A percentile compares a stretch with the other conserved stretches of the same genome.
Conservation (phyloP, 495 filamentous ascomycete species). For the Margaritispora aquatica region DNA sequence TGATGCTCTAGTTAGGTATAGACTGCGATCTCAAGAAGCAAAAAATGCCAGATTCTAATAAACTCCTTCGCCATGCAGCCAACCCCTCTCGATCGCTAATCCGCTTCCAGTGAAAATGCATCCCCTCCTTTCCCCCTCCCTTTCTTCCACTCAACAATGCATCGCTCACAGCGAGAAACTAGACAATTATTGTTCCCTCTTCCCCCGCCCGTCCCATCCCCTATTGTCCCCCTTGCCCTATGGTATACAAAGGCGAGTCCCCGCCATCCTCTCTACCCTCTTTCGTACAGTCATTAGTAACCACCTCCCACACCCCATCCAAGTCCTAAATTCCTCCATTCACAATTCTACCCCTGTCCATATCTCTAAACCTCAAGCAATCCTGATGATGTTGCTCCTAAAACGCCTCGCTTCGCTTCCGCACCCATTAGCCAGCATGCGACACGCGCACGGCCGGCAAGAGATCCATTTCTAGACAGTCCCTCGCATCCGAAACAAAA, state of each 20-base stretch:
- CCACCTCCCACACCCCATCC: not conserved
- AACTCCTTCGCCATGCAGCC: constrained; percentile 23
- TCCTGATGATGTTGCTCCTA: constrained; percentile 3
- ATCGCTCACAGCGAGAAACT: not conserved
- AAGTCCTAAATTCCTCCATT: no score
- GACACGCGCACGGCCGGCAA: constrained; percentile 13
- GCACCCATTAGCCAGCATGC: constrained; percentile 3
- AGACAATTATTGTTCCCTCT: not conserved
- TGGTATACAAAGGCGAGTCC: not conserved
- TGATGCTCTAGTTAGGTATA: no score
- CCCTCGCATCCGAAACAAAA: constrained; percentile 1
- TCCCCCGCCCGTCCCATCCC: no score
- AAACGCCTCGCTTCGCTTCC: constrained; percentile 11
- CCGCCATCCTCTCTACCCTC: not conserved
- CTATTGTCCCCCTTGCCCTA: not conserved
- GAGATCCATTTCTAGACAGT: constrained; percentile 10
- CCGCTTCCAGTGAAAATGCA: not conserved
- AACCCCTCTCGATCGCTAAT: constrained; percentile 4
- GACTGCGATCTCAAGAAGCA: no score
- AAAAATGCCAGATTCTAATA: not conserved
- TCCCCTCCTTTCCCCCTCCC: not conserved
- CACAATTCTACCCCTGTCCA: not conserved
- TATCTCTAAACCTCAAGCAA: constrained; percentile 1
- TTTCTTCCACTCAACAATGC: not conserved
- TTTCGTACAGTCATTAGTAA: constrained; percentile 1